Evolutionary conservation across 805 yeast genomes (phyloP).

Genomic region (Saccharomycopsis guyanensis): DNA sequence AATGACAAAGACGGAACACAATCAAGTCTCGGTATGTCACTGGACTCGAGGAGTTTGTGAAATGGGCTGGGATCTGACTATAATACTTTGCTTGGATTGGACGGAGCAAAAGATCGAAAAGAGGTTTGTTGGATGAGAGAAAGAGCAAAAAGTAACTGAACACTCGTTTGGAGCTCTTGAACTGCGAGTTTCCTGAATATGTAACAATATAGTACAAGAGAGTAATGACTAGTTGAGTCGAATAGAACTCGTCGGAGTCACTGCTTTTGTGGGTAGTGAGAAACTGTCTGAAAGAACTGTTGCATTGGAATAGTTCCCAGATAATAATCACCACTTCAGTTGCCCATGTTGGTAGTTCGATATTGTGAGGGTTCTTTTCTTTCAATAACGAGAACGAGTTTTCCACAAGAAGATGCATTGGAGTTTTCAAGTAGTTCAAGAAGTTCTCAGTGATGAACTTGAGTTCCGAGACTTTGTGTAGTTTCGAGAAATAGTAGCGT

Average conservation of each 20-base stretch:
- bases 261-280: constrained; percentile 33
- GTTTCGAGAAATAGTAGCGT: constrained; percentile 42
- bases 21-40: constrained; percentile 58
- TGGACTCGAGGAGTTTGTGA: constrained; percentile 34
- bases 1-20: constrained; percentile 42
- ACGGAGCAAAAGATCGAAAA: constrained; percentile 35
- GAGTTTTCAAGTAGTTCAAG: constrained; percentile 38
- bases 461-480: constrained; percentile 50
- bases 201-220: constrained; percentile 51
- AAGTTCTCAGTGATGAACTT: constrained; percentile 41
- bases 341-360: constrained; percentile 34
- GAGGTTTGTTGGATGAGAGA: constrained; percentile 34
- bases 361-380: constrained; percentile 11
- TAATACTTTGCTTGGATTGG: constrained; percentile 39
- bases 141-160: constrained; percentile 42
- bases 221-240: constrained; percentile 46
- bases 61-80: constrained; percentile 45
- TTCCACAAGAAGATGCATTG: constrained; percentile 35
- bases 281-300: constrained; percentile 43
- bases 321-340: constrained; percentile 53
- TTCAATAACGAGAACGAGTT: constrained; percentile 29
- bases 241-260: constrained; percentile 25
- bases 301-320: constrained; percentile 76
- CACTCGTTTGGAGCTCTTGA: constrained; percentile 27
- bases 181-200: constrained; percentile 33